A percentile compares a stretch with the other conserved stretches of the same genome.
phyloP scores from a whole-genome alignment of 1,284 basidiomycete species.

The Chondrostereum purpureum region DNA sequence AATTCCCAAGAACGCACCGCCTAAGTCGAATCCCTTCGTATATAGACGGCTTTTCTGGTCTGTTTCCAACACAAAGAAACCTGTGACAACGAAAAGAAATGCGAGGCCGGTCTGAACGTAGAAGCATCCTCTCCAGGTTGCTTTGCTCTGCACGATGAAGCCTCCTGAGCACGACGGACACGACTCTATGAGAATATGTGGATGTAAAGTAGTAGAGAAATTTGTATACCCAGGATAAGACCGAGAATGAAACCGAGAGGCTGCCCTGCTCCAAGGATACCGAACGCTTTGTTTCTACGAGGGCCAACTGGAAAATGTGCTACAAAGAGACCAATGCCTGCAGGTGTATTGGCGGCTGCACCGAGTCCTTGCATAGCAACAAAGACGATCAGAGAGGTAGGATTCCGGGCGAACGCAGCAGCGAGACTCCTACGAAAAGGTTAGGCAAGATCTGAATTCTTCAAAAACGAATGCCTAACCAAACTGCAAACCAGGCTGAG shows the following conservation, averaged over 20 bases:
- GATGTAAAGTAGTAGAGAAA: background rate
- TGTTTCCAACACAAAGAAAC: constrained; percentile 16
- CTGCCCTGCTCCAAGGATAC: constrained; percentile 26
- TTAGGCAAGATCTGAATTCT: background rate
- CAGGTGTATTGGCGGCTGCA: constrained; percentile 24
- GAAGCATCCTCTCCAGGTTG: constrained; percentile 29
- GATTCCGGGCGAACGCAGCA: constrained; percentile 19
- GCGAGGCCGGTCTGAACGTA: constrained; percentile 28
- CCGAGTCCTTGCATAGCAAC: constrained; percentile 23
- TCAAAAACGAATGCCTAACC: constrained; percentile 6
- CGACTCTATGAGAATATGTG: no score
- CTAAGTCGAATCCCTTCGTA: constrained; percentile 28
- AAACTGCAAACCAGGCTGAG: constrained; percentile 10
- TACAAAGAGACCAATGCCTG: constrained; percentile 23
- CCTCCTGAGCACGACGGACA: constrained; percentile 19
- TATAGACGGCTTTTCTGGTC: constrained; percentile 19
- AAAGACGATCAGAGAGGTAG: constrained; percentile 22
- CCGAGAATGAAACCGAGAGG: constrained; percentile 28
- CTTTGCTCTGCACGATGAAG: constrained; percentile 22
- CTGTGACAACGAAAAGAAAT: constrained; percentile 21
- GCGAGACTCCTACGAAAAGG: constrained; percentile 20
- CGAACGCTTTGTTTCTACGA: constrained; percentile 24
- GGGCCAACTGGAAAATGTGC: constrained; percentile 21
- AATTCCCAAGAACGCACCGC: constrained; percentile 26
- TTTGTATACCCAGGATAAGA: constrained; percentile 22